Percentiles rank a stretch among this genome's conserved stretches.
Conservation (phyloP, 106 monocot species). For the Allium sativum region DNA sequence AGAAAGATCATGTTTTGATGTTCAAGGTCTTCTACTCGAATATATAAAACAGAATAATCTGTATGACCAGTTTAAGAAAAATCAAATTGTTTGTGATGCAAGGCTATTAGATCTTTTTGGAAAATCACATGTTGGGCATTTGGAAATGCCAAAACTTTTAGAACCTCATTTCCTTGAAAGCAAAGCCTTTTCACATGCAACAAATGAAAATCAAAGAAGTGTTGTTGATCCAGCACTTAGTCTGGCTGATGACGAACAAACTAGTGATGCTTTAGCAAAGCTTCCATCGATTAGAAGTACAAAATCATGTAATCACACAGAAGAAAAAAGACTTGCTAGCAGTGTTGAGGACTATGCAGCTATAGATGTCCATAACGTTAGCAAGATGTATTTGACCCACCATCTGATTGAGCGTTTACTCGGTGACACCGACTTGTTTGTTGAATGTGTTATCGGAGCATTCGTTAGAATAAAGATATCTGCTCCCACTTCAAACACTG, state of each 20-base stretch:
- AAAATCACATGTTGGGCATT: conserved; percentile 79
- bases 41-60: conserved; percentile 80
- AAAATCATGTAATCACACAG: conserved; percentile 36
- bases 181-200: conserved; percentile 32
- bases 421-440: conserved; percentile 52
- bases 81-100: conserved; percentile 77
- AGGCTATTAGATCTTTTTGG: conserved; percentile 69
- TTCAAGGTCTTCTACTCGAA: conserved; percentile 83
- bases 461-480: conserved; percentile 95
- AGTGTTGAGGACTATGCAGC: conserved; percentile 76
- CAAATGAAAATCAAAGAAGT: conserved; percentile 60
- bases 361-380: conserved; percentile 83
- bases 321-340: conserved; percentile 30
- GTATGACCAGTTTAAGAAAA: conserved; percentile 77
- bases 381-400: conserved; percentile 59
- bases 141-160: conserved; percentile 97
- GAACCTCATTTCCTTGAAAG: conserved; percentile 79
- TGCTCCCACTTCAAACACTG: conserved; percentile 53
- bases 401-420: conserved; percentile 83
- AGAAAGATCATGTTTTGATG: conserved; percentile 66
- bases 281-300: conserved; percentile 31
- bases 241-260: conserved; percentile 48
- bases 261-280: conserved; percentile 34
- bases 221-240: conserved; percentile 53
- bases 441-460: conserved; percentile 66